phyloP scores from a whole-genome alignment of 352 stramenopile species.

The Phytopythium chamaehyphon region DNA sequence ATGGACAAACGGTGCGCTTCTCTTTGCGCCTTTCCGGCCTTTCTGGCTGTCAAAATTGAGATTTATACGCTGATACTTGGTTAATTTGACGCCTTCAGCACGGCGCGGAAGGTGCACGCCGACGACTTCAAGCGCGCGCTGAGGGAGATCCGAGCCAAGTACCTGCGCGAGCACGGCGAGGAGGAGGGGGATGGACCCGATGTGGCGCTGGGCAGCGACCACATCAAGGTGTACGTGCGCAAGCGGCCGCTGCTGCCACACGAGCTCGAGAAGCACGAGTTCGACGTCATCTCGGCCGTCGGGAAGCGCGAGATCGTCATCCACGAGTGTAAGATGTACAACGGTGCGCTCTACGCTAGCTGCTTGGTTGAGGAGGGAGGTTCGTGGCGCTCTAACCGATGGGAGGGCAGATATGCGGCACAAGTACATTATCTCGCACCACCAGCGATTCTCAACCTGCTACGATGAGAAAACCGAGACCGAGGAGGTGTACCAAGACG shows the following conservation, averaged over 20 bases:
- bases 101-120: slow-evolving; percentile 61
- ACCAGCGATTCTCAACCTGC: slow-evolving; percentile 69
- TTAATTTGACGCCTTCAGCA: slow-evolving; percentile 21
- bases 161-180: slow-evolving; percentile 23
- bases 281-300: slow-evolving; percentile 79
- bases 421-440: slow-evolving; percentile 79
- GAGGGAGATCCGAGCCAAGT: slow-evolving; percentile 34
- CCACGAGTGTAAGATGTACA: slow-evolving; percentile 89
- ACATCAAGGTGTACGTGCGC: slow-evolving; percentile 83
- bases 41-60: too few species aligned
- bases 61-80: slow-evolving; percentile 2
- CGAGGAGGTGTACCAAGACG: slow-evolving; percentile 69
- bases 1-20: slow-evolving; percentile 65
- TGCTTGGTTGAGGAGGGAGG: background rate
- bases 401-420: slow-evolving; percentile 79
- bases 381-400: background rate
- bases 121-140: slow-evolving; percentile 49
- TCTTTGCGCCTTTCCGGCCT: background rate
- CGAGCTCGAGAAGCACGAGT: slow-evolving; percentile 83
- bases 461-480: slow-evolving; percentile 75
- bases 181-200: slow-evolving; percentile 5
- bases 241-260: slow-evolving; percentile 87
- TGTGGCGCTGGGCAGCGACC: slow-evolving; percentile 25
- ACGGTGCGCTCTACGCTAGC: background rate
- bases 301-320: slow-evolving; percentile 64